Percentiles rank a stretch among this genome's conserved stretches.
These are phyloP conservation scores for Geosmithia flava DNA, from an alignment of 2,329 filamentous ascomycete genomes.

Conservation along the genomic window DNA sequence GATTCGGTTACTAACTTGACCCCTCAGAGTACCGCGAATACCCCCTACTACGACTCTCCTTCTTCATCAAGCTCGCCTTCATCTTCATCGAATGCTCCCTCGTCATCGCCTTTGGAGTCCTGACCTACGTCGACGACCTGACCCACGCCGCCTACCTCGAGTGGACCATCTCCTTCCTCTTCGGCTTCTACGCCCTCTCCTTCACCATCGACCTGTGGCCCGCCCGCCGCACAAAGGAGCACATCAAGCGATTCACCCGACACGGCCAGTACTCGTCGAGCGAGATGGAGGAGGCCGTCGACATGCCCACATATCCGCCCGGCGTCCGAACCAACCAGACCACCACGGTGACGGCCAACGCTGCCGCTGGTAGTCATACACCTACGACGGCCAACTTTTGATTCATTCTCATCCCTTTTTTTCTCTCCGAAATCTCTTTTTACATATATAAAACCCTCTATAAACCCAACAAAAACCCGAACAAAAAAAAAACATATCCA, in stretches of 20 bases:
- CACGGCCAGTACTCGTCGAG: constrained; percentile 3
- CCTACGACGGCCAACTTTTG: background rate
- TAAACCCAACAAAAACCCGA: too few relatives aligned
- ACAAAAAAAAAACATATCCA: too few relatives aligned
- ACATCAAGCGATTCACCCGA: constrained; percentile 15
- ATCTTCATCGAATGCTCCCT: constrained; percentile 69
- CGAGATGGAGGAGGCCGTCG: constrained; percentile 10
- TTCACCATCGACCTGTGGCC: constrained; percentile 84
- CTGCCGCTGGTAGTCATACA: background rate
- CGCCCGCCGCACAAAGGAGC: constrained; percentile 47
- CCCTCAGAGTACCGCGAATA: constrained; percentile 57
- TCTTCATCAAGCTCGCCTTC: constrained; percentile 80
- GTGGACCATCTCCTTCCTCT: constrained; percentile 68
- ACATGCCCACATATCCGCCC: background rate
- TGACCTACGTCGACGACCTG: constrained; percentile 31
- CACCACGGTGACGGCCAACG: too few relatives aligned
- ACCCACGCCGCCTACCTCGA: constrained; percentile 71
- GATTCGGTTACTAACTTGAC: constrained; percentile 1
- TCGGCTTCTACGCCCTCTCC: constrained; percentile 76
- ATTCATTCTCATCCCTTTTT: background rate
- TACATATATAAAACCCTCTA: too few relatives aligned
- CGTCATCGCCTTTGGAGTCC: constrained; percentile 58
- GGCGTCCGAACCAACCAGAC: background rate
- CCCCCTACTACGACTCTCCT: constrained; percentile 61
- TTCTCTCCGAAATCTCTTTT: too few relatives aligned